These are phyloP conservation scores for Colletotrichum falcatum DNA, from an alignment of 2,329 filamentous ascomycete genomes.

Conservation along the genomic window DNA sequence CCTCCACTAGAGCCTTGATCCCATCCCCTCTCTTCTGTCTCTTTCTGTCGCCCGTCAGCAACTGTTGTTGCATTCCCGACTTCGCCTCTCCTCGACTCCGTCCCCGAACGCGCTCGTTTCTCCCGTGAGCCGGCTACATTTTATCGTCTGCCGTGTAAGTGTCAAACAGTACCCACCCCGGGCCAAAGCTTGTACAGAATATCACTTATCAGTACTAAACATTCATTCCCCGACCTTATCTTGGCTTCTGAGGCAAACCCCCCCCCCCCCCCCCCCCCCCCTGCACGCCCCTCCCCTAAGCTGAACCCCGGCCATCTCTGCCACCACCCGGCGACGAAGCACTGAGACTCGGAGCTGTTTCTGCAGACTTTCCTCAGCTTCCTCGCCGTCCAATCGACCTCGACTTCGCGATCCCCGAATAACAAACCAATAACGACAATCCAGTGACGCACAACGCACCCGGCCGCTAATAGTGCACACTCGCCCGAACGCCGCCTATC, in stretches of 20 bases:
- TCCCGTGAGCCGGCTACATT: neutral
- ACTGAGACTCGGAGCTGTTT: constrained; percentile 2
- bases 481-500: constrained; percentile 32
- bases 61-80: neutral
- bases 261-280: neutral
- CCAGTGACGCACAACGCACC: neutral
- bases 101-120: neutral
- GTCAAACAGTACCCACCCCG: neutral
- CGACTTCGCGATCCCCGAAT: constrained; percentile 4
- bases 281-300: constrained; percentile 2
- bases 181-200: neutral
- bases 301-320: constrained; percentile 1
- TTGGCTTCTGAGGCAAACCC: neutral
- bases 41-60: neutral
- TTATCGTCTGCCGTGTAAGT: neutral
- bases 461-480: no score
- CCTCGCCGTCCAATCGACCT: neutral
- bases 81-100: neutral
- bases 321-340: neutral
- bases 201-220: constrained; percentile 1
- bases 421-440: neutral
- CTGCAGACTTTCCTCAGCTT: neutral
- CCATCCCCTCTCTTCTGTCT: neutral
- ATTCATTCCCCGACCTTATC: constrained; percentile 1
- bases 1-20: constrained; percentile 3